Conservation (phyloP, 2,329 filamentous ascomycete species). For the Botryotinia globosa region DNA sequence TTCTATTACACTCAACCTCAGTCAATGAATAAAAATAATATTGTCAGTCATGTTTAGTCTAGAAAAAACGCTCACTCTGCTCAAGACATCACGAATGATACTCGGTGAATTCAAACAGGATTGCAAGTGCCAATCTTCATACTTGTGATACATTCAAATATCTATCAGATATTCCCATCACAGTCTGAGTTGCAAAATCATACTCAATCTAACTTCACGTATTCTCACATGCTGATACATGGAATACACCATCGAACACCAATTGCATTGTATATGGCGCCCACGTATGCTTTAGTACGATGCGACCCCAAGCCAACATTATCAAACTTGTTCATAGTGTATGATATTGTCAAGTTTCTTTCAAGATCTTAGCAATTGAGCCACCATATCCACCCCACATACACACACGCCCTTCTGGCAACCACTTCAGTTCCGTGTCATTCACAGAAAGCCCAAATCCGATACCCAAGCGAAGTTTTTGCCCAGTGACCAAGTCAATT, state of each 20-base stretch:
- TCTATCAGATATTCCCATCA: background rate
- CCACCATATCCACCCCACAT: slow-evolving; percentile 50
- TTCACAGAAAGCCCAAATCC: slow-evolving; percentile 34
- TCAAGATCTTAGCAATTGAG: slow-evolving; percentile 44
- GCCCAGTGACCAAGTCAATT: background rate
- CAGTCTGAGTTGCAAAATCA: background rate
- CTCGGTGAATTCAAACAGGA: background rate
- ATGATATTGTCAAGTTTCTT: slow-evolving; percentile 43
- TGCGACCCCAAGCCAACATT: background rate
- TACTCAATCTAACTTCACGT: background rate
- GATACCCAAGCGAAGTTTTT: background rate
- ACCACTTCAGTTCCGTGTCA: slow-evolving; percentile 14
- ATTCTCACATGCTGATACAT: too few species aligned
- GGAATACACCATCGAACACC: background rate
- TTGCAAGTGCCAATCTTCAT: background rate
- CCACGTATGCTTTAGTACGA: slow-evolving; percentile 11
- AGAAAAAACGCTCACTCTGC: background rate
- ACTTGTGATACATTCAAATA: background rate
- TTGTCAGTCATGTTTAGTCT: too few species aligned
- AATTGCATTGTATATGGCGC: slow-evolving; percentile 16
- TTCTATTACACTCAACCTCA: background rate
- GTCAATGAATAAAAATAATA: background rate
- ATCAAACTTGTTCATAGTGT: slow-evolving; percentile 48
- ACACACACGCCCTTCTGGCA: slow-evolving; percentile 39
- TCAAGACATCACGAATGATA: background rate